Evolutionary conservation across 768 basidiomycete genomes (phyloP), one percentile per base, ranked within the genome.

Genomic region (Russula dissimulans): DNA sequence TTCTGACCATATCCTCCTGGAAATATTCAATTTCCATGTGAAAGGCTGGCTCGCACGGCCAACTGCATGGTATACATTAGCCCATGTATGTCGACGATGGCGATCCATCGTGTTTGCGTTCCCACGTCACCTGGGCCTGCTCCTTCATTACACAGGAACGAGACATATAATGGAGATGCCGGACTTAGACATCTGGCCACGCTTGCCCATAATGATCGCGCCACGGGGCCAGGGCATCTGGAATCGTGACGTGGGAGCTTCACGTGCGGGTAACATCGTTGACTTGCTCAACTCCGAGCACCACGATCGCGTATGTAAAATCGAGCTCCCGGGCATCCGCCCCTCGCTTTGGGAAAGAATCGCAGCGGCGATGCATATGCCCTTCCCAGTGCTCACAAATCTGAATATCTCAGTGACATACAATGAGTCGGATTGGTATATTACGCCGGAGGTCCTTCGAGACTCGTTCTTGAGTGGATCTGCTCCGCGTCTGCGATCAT

Each of bases 61-160:
- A 45, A 12, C 7, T 36, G 34, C 22, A 2, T 59, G 58, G 58
- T 22, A 32, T 15, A 8, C 9, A 3, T n/a, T 53, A 26, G 51
- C 31, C 36, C 58, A 41, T 11, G 51, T 59, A 8, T 46, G 57
- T 51, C 57, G 26, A 45, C 38, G 26, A 22, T 59, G 58, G 58
- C 36, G 45, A 8, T 6, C 41, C 15, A 4, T 53, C n/a, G 34
- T 52, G 2, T 17, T 52, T 9, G 11, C 15, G 15, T 59, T 42
- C 0, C 51, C 58, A 0, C 58, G n/a, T 11, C 38, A 26, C 31
- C 58, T 59, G 3, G 6, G 52, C 5, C 11, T 53, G 17, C 12
- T 11, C 10, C 51, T 59, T 14, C 11, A 31, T 18, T 53, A 44
- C 29, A 53, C 29, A 8, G 1, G 1, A 14, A 41, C 9, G 22